A percentile compares a stretch with the other conserved stretches of the same genome.
These are phyloP conservation scores for Clitopilus hobsonii DNA, from an alignment of 768 basidiomycete genomes.

Conservation along the genomic window DNA sequence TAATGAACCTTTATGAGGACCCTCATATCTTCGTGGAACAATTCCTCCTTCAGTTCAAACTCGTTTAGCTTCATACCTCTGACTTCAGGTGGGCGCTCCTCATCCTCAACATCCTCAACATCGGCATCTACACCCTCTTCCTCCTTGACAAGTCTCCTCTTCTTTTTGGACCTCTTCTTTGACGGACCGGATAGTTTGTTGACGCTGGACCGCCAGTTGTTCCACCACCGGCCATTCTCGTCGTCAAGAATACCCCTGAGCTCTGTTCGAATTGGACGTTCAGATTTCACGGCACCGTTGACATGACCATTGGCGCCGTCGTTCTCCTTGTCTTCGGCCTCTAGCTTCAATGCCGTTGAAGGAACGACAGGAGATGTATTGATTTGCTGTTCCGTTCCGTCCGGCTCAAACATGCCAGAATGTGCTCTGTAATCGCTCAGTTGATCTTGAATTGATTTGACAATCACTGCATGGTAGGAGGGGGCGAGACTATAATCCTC, in stretches of 20 bases:
- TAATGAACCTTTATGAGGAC: conserved; percentile 82
- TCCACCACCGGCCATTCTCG: conserved; percentile 20
- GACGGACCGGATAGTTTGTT: background rate
- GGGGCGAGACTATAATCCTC: conserved; percentile 83
- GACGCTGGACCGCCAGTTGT: conserved; percentile 11
- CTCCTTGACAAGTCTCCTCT: conserved; percentile 29
- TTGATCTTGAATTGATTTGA: conserved; percentile 85
- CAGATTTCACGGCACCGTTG: background rate
- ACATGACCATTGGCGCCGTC: background rate
- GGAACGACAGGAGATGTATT: conserved; percentile 1
- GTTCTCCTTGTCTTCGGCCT: background rate
- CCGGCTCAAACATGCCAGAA: conserved; percentile 48
- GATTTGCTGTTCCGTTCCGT: conserved; percentile 23
- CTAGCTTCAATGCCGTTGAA: conserved; percentile 13
- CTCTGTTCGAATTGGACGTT: background rate
- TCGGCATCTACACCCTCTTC: conserved; percentile 18
- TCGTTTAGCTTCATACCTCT: conserved; percentile 53
- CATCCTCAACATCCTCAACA: conserved; percentile 30
- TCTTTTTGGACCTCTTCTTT: conserved; percentile 28
- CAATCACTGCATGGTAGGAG: conserved; percentile 61
- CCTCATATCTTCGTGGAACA: conserved; percentile 80
- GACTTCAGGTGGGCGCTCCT: conserved; percentile 19
- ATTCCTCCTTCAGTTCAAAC: conserved; percentile 60
- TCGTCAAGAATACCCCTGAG: conserved; percentile 13
- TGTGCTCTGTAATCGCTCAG: conserved; percentile 76